These are phyloP conservation scores for Graphilbum sp. DNA, from an alignment of 2,329 filamentous ascomycete species.

Conservation along the genomic window DNA sequence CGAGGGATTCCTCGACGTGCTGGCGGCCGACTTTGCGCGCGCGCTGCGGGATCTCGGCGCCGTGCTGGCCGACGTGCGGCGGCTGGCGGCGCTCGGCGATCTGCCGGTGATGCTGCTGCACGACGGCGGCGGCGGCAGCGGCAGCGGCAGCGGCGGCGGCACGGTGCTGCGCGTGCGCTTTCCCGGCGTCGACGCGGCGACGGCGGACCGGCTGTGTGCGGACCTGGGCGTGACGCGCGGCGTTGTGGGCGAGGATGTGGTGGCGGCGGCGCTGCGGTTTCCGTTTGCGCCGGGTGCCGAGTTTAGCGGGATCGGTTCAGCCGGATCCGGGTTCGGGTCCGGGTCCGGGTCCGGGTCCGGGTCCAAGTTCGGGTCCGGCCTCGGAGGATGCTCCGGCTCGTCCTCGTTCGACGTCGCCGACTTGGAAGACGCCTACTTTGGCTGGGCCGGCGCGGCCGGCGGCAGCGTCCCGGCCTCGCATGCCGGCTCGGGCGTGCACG, in stretches of 20 bases:
- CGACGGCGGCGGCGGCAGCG: no score
- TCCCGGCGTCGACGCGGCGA: conserved; percentile 72
- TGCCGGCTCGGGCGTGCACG: conserved; percentile 24
- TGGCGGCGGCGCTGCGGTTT: conserved; percentile 62
- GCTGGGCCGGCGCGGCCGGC: conserved; percentile 26
- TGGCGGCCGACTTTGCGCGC: conserved; percentile 77
- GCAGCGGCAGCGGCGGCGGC: no score
- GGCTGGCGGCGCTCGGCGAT: conserved; percentile 62
- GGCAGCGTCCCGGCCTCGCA: conserved; percentile 28
- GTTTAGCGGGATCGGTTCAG: no score
- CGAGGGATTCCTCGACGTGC: conserved; percentile 66
- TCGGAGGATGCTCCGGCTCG: no score
- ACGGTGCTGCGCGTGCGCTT: conserved; percentile 68
- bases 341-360: no score
- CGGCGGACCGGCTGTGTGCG: conserved; percentile 68
- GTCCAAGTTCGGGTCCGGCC: no score
- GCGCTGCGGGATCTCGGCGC: conserved; percentile 69
- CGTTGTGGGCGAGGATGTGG: conserved; percentile 60
- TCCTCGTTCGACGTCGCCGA: conserved; percentile 18
- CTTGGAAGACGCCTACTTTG: conserved; percentile 19
- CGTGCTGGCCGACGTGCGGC: conserved; percentile 66
- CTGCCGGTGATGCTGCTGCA: conserved; percentile 62
- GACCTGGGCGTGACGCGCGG: conserved; percentile 77
- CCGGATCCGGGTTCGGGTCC: no score
- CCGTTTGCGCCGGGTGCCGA: conserved; percentile 56